Evolutionary conservation across 225 moss, liverwort and hornwort species (phyloP), one percentile per base, ranked within the genome.

Genomic region (Rhytidiadelphus loreus): DNA sequence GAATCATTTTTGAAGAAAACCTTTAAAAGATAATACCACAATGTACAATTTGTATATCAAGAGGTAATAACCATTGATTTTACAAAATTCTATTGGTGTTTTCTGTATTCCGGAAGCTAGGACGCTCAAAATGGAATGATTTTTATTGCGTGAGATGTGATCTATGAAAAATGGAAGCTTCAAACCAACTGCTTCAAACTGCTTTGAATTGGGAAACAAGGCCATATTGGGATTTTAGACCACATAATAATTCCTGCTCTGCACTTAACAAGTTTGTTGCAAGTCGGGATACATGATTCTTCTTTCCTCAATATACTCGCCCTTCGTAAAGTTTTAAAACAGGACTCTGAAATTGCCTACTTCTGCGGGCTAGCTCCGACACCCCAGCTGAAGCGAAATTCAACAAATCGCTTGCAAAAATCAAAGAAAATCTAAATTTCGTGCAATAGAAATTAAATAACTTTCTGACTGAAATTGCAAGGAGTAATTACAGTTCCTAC

Each of bases 401-500:
- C 63, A 62, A 48, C 15, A 62, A 65, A 48, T 35, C 11, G 22
- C 39, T 82, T 63, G 41, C 64, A 33, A 21, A 81, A 50, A 57
- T 48, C 59, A 71, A 60, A 48, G 57, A 61, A 41, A 64, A 33
- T 55, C 24, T 18, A 35, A 77, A 28, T 14, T 4, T 68, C 18
- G 20, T 21, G 80, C 41, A 20, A 41, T 21, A 72, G 88, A 57
- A 60, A 68, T 39, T 48, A 50, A 77, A 57, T 59, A 58, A 78
- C 39, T 46, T 50, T 78, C 33, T 33, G 60, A 84, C 84, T 70
- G 78, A 88, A 83, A 88, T 88, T 84, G 88, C 78, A 88, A 88
- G 53, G n/a, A 66, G 58, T 79, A 85, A 89, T 89, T 79, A 89
- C 88, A 88, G 83, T 75, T 83, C 57, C 88, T 56, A 82, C 80